A percentile compares a stretch with the other conserved stretches of the same genome.
phyloP scores from a whole-genome alignment of 106 monocot genomes.

The Acorus gramineus region DNA sequence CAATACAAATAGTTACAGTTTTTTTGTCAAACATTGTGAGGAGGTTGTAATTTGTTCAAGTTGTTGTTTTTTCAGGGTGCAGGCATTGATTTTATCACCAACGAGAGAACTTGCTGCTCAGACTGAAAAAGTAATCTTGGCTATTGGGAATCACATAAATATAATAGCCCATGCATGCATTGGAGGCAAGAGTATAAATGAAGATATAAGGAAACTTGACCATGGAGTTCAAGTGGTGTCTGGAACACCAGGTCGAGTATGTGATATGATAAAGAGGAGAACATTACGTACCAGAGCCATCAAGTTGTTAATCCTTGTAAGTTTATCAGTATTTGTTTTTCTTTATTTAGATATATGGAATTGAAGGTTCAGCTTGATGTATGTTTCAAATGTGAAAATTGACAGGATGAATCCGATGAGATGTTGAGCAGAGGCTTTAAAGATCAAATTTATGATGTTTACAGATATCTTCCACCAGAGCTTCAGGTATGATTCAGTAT shows the following conservation, averaged over 20 bases:
- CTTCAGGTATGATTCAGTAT: slow-evolving; percentile 46
- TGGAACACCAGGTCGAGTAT: slow-evolving; percentile 96
- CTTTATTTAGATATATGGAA: neutral
- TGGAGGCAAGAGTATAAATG: slow-evolving; percentile 96
- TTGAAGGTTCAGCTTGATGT: neutral
- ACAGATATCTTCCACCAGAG: slow-evolving; percentile 94
- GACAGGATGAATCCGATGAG: slow-evolving; percentile 97
- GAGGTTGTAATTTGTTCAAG: no score
- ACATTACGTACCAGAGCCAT: slow-evolving; percentile 87
- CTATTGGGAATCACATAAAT: slow-evolving; percentile 81
- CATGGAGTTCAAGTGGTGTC: slow-evolving; percentile 92
- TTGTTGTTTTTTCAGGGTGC: slow-evolving; percentile 46
- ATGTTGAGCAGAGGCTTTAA: slow-evolving; percentile 98
- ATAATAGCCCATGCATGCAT: slow-evolving; percentile 86
- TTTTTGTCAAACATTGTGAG: no score
- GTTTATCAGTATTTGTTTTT: slow-evolving; percentile 8
- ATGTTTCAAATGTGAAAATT: neutral
- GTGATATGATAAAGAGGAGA: slow-evolving; percentile 98
- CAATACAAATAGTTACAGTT: no score
- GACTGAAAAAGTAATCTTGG: slow-evolving; percentile 87
- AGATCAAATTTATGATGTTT: slow-evolving; percentile 99
- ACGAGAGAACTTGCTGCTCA: slow-evolving; percentile 98
- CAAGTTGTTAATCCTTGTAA: slow-evolving; percentile 77
- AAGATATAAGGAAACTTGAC: slow-evolving; percentile 91
- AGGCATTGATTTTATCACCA: slow-evolving; percentile 89